phyloP scores from a whole-genome alignment of 2,329 filamentous ascomycete genomes.

The Penicillium sp. region DNA sequence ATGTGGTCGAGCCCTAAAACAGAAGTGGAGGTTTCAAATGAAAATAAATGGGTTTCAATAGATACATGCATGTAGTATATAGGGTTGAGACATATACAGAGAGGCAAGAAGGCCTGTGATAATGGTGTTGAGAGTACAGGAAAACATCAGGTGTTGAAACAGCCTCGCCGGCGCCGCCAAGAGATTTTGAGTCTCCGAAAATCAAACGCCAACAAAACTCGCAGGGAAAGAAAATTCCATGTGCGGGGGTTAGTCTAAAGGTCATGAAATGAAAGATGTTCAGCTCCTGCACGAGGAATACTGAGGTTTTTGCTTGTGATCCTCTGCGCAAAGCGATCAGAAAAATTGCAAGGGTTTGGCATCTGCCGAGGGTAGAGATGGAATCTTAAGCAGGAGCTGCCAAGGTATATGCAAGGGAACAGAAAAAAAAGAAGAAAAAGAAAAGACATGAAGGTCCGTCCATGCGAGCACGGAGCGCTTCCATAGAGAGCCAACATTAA shows the following conservation, averaged over 20 bases:
- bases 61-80: conserved; percentile 14
- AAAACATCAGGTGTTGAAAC: conserved; percentile 33
- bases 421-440: conserved; percentile 13
- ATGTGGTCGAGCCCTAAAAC: too few relatives aligned
- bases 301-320: not conserved
- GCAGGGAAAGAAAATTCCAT: conserved; percentile 11
- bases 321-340: not conserved
- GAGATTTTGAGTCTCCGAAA: conserved; percentile 14
- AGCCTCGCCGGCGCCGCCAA: conserved; percentile 21
- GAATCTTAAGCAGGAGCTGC: conserved; percentile 1
- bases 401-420: conserved; percentile 22
- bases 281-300: conserved; percentile 1
- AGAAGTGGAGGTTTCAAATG: too few relatives aligned
- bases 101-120: conserved; percentile 11
- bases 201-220: conserved; percentile 9
- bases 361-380: conserved; percentile 2
- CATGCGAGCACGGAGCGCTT: conserved; percentile 22
- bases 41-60: not conserved
- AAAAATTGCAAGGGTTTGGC: conserved; percentile 11
- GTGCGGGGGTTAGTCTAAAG: conserved; percentile 20
- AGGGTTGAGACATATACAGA: conserved; percentile 18
- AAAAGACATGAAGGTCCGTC: conserved; percentile 20
- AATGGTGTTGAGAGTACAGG: conserved; percentile 17
- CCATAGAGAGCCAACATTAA: conserved; percentile 27
- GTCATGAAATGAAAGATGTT: conserved; percentile 16